A percentile compares a stretch with the other conserved stretches of the same genome.
Conservation (phyloP, 2,329 filamentous ascomycete genomes). For the Fusarium sp. region DNA sequence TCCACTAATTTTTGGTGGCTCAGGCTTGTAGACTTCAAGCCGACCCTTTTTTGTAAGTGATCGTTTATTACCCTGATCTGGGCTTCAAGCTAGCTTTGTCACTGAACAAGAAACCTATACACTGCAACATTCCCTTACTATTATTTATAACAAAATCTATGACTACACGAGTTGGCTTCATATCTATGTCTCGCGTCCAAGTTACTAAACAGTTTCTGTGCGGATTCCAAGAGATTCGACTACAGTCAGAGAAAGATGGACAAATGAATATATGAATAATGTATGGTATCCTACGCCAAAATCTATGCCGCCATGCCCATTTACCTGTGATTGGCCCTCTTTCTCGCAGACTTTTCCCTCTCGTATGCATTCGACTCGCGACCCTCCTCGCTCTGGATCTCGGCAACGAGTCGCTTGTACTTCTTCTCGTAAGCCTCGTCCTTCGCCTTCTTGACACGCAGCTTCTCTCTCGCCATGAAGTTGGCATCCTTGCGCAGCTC, state of each 20-base stretch:
- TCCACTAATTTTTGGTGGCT: constrained; percentile 20
- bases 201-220: not conserved
- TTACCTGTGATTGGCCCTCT: constrained; percentile 66
- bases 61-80: no score
- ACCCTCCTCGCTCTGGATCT: constrained; percentile 96
- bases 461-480: constrained; percentile 90
- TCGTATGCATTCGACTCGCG: constrained; percentile 89
- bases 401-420: constrained; percentile 88
- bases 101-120: not conserved
- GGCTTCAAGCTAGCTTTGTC: no score
- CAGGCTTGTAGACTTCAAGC: not conserved
- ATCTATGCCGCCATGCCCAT: constrained; percentile 21
- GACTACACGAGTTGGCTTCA: not conserved
- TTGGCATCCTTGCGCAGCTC: constrained; percentile 95
- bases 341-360: constrained; percentile 81
- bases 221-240: not conserved
- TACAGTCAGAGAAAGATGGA: not conserved
- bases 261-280: constrained; percentile 26
- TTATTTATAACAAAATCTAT: not conserved
- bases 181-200: not conserved
- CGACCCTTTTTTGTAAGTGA: no score
- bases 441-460: constrained; percentile 91
- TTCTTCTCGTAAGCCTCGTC: constrained; percentile 97
- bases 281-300: constrained; percentile 37
- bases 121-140: not conserved